A percentile compares a stretch with the other conserved stretches of the same genome.
phyloP scores from a whole-genome alignment of 2,329 filamentous ascomycete genomes.

The Eutypella sp. region DNA sequence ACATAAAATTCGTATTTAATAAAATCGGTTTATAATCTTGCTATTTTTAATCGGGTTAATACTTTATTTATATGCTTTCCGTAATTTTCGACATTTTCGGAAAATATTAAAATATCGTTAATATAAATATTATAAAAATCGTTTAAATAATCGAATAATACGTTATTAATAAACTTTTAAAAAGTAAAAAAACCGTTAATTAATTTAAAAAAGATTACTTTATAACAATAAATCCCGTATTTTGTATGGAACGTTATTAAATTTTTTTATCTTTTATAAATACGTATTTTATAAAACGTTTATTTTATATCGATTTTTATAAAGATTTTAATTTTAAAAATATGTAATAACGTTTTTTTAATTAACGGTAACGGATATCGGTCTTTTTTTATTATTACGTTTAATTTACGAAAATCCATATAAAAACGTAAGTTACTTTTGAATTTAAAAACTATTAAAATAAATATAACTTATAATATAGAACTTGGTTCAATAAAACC shows the following conservation, averaged over 20 bases:
- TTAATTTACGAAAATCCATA: conserved; percentile 4
- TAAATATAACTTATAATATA: background rate
- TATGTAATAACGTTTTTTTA: background rate
- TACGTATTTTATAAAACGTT: conserved; percentile 1
- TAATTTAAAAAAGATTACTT: conserved; percentile 1
- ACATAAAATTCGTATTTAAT: conserved; percentile 1
- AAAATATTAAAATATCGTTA: conserved; percentile 6
- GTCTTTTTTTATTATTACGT: background rate
- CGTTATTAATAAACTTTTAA: conserved; percentile 3
- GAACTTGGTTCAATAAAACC: background rate
- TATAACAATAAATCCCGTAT: conserved; percentile 5
- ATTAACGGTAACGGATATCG: conserved; percentile 2
- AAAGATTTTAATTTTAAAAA: conserved; percentile 3
- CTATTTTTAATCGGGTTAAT: background rate
- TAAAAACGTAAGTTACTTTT: conserved; percentile 1
- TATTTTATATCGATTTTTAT: conserved; percentile 3
- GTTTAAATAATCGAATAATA: conserved; percentile 2
- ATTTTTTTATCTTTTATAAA: background rate
- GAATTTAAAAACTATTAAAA: background rate
- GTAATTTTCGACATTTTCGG: background rate
- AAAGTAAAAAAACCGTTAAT: conserved; percentile 1
- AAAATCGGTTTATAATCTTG: background rate
- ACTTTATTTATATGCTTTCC: background rate
- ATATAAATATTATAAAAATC: conserved; percentile 5
- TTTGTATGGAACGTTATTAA: background rate